Evolutionary conservation across 352 stramenopile genomes (phyloP), one percentile per base, ranked within the genome.

Genomic region (Globisporangium carolinianum): DNA sequence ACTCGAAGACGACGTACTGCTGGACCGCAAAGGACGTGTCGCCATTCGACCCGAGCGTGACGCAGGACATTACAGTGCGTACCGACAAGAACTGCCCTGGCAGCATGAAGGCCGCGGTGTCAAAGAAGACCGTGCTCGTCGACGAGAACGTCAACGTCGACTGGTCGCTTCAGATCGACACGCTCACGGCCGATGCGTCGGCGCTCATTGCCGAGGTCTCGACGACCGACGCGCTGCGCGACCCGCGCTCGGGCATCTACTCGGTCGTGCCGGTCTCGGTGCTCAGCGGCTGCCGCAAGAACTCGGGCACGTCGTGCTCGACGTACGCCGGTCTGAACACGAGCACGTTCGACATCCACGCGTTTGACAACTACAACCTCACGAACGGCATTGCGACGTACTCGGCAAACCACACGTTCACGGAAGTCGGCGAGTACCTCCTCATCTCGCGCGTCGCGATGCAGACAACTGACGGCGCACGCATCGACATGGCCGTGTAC

Each of bases 401-500:
- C 67, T 71, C 69, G 41, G 72, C 67, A 11, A 85, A 71, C 43
- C 72, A 85, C 58, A 73, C 71, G 24, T 90, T 92, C 49, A 56
- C 63, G 1, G 72, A 73, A 18, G 73, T 78, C 3, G 82, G 82
- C 3, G 60, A 79, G 51, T 90, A 86, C 65, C 71, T 79, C 45
- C 73, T 92, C 64, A 77, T 90, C 54, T 85, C 77, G 10, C 79
- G 78, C 17, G 74, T 88, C 39, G 78, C 72, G 10, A 87, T 90
- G 79, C 63, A 81, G 53, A 89, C 78, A 35, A 68, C 79, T 36
- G 82, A 92, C 60, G 82, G 82, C 14, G 67, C 84, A 17, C 82
- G 79, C 37, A 73, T 92, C 60, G 79, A 92, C 49, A 89, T 90
- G 79, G 82, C 82, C 12, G 83, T 92, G 38, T 92, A 92, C 66